These are phyloP conservation scores for Cladosporium sp. DNA, from an alignment of 2,329 filamentous ascomycete genomes.

Conservation along the genomic window DNA sequence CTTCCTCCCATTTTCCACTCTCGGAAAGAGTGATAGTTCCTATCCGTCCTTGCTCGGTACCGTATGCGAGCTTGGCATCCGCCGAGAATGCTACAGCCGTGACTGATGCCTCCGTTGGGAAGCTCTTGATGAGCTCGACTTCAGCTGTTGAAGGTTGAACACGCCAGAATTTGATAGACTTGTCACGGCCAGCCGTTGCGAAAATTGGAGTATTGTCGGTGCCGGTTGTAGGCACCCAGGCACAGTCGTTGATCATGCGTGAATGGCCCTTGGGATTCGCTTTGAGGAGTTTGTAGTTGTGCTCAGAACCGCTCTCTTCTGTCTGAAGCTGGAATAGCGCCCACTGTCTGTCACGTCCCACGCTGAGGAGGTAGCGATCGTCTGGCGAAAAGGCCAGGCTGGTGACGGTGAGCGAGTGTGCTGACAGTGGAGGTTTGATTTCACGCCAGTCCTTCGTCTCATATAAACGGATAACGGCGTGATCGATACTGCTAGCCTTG, in stretches of 20 bases:
- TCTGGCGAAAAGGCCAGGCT: constrained; percentile 74
- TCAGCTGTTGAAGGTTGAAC: background rate
- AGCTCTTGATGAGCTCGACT: constrained; percentile 14
- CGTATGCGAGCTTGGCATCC: constrained; percentile 18
- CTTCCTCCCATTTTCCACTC: background rate
- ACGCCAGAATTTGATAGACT: constrained; percentile 63
- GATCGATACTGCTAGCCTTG: constrained; percentile 85
- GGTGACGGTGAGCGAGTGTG: constrained; percentile 82
- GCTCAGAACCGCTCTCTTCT: background rate
- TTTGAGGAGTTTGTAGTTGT: constrained; percentile 54
- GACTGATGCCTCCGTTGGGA: constrained; percentile 24
- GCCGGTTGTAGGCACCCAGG: constrained; percentile 63
- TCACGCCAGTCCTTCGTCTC: constrained; percentile 86
- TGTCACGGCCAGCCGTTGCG: constrained; percentile 87
- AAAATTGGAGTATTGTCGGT: constrained; percentile 50
- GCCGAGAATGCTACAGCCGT: constrained; percentile 29
- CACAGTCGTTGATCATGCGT: constrained; percentile 84
- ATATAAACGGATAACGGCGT: constrained; percentile 89
- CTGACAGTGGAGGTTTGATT: constrained; percentile 73
- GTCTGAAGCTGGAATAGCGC: constrained; percentile 61
- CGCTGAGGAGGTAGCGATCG: constrained; percentile 73
- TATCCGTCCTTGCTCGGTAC: constrained; percentile 24
- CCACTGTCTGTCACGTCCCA: constrained; percentile 90
- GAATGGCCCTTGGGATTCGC: constrained; percentile 80
- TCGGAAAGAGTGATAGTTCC: background rate